Base-by-base conservation (phyloP, 148 eudicot genomes). In the Vaccinium myrtillus region DNA sequence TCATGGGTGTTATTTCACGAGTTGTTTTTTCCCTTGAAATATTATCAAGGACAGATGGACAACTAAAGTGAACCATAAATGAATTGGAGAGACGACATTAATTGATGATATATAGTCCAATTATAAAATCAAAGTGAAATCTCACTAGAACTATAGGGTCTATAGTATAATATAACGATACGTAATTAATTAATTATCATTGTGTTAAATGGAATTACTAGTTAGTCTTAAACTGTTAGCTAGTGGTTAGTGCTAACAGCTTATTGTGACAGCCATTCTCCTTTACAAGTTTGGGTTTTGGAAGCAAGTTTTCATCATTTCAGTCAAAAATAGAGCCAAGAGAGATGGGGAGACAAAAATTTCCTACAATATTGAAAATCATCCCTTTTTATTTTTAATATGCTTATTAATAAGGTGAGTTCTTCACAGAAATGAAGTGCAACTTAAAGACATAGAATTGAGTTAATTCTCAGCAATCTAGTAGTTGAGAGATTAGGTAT, bases 221-320 rank as follows among this genome's bases (percentile, higher is more conserved):
- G 27, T 53, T 53, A 13, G 14, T 13, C 15, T 39, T 73, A 2
- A 36, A 43, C 15, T 73, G 39, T 4, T 69, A 14, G n/a, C 54
- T 51, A 18, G 21, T 56, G 5, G 63, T 58, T 36, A 36, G 39
- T 36, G 39, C 39, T 36, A 36, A 36, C 39, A 56, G 0, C n/a
- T 6, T 49, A 23, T 46, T 23, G 54, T 78, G 81, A 78, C 54
- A 59, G 19, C 69, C 67, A 58, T 58, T 21, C 15, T 61, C 74
- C 55, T 30, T 77, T n/a, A 13, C 53, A 11, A 43, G 54, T 21
- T 81, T 23, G 3, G 43, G 55, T 81, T 65, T n/a, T 56, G 65
- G 19, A n/a, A 74, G 67, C 81, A 79, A 63, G 83, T 61, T 63
- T 61, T 27, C 73, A 80, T 80, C 82, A 80, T 80, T 36, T 61